Conservation (phyloP, 805 yeast species). For the Kuraishia borneana region DNA sequence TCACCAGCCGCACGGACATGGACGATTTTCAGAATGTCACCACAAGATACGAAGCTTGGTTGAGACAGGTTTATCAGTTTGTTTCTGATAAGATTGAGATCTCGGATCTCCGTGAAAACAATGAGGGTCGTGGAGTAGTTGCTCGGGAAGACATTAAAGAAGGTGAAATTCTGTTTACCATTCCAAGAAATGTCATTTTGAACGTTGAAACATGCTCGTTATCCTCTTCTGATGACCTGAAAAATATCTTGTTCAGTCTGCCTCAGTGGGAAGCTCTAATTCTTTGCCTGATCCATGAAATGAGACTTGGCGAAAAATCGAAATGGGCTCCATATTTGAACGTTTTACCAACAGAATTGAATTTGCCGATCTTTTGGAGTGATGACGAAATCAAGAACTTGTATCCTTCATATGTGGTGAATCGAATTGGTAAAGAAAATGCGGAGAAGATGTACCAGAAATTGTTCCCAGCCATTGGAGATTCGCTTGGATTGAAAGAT, state of each 20-base stretch:
- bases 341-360: conserved; percentile 54
- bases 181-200: conserved; percentile 51
- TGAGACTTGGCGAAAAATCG: conserved; percentile 31
- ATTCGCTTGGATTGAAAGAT: conserved; percentile 20
- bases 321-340: conserved; percentile 64
- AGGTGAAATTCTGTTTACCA: conserved; percentile 57
- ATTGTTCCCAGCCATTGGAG: conserved; percentile 28
- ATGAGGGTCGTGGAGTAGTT: conserved; percentile 72
- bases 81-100: conserved; percentile 49
- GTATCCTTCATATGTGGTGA: conserved; percentile 59
- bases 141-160: conserved; percentile 49
- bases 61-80: conserved; percentile 25
- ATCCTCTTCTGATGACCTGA: conserved; percentile 18
- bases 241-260: conserved; percentile 26
- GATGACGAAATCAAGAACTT: conserved; percentile 45
- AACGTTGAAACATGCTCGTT: conserved; percentile 49
- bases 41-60: conserved; percentile 31
- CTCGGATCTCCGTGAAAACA: conserved; percentile 41
- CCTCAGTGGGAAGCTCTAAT: conserved; percentile 77
- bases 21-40: conserved; percentile 16
- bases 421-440: conserved; percentile 58
- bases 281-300: conserved; percentile 53
- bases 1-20: too few relatives aligned
- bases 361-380: conserved; percentile 74
- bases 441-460: conserved; percentile 51